A percentile compares a stretch with the other conserved stretches of the same genome.
These are phyloP conservation scores for Creolimax fragrantissima DNA, from an alignment of 78 protist genomes.

Conservation along the genomic window DNA sequence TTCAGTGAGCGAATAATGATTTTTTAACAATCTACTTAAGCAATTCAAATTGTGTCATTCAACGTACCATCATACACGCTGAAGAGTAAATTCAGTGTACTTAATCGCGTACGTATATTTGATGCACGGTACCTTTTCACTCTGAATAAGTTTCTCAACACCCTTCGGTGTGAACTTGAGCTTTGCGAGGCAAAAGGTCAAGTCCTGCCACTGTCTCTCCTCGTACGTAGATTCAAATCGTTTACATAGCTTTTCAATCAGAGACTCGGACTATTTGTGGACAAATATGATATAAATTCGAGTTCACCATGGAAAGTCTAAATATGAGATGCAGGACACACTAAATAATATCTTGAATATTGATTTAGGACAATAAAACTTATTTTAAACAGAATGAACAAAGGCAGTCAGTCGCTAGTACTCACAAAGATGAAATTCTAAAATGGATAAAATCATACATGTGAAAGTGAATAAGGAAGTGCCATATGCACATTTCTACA, in stretches of 20 bases:
- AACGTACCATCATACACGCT: neutral
- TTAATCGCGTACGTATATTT: neutral
- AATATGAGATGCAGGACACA: no score
- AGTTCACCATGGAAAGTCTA: no score
- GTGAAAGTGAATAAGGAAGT: neutral
- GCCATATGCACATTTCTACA: neutral
- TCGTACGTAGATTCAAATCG: conserved; percentile 42
- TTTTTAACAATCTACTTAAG: neutral
- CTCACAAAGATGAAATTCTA: no score
- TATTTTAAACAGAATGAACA: no score
- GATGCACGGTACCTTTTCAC: neutral
- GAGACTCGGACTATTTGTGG: conserved; percentile 53
- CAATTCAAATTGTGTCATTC: neutral
- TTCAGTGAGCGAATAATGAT: no score
- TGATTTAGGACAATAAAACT: no score
- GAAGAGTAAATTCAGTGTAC: neutral
- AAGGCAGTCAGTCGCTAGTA: no score
- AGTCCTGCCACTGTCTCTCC: conserved; percentile 43
- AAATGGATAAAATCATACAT: no score
- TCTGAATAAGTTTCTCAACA: conserved; percentile 44
- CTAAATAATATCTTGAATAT: no score
- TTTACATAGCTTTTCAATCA: conserved; percentile 71
- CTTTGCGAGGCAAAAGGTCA: conserved; percentile 55
- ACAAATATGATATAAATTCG: no score
- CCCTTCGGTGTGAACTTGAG: conserved; percentile 41